Evolutionary conservation across 192 early-diverging fungal species (phyloP), one percentile per base, ranked within the genome.

Genomic region (Coemansia asiatica): DNA sequence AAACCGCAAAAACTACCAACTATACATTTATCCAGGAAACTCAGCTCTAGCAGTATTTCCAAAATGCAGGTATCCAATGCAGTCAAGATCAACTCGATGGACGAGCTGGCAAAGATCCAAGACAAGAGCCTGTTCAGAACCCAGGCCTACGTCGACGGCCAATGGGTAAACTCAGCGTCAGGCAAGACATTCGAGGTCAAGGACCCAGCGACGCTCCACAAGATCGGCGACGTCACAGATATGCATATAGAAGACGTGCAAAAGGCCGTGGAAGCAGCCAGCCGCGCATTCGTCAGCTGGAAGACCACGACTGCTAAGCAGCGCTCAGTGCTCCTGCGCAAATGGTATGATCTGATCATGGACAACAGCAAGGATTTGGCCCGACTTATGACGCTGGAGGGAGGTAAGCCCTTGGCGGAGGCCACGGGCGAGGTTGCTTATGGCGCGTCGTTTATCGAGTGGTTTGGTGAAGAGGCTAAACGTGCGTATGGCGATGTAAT

Each of bases 381-480:
- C 6, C 86, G 76, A 31, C 89, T 95, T 55, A 73, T 92, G 65
- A 92, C 93, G n/a, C 76, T 87, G 67, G 94, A 96, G 68, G 85
- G 90, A 64, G 94, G 94, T 19, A 96, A 95, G 47, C 71, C 86
- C 13, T 35, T 87, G 36, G 60, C 49, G 9, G 85, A 92, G 48
- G 84, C 89, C 8, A 22, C 38, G 13, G 85, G 85, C 16, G 90
- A 91, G 62, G 72, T 91, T 16, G 50, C 56, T 2, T 90, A 91
- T 67, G 89, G 85, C 15, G 79, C 85, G 13, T 79, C 80, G 21
- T 95, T 89, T 64, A 80, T 91, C 51, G 87, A 90, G 65, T 95
- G 91, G 92, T 93, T 91, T 66, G 79, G 89, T n/a, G 92, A 94
- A 58, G 93, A 95, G 64, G 90, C 92, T 29, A 87, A 89, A 44